Base-by-base conservation (phyloP, 257 asterid species). In the Ajuga chamaepitys region DNA sequence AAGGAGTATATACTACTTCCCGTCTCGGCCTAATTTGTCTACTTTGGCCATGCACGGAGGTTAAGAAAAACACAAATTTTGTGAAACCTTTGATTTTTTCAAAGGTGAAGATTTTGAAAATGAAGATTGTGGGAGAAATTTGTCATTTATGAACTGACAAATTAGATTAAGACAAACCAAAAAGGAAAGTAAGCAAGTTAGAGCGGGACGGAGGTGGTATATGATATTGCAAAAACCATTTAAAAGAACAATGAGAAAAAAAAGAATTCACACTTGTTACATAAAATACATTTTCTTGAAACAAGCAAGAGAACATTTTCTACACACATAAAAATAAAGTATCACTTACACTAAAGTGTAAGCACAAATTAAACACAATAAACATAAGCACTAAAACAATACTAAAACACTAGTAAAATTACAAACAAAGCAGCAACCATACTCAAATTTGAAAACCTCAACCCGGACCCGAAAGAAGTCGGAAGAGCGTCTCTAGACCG, bases 401-500 rank as follows among this genome's bases (percentile, higher is more conserved):
- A 37, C 65, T 64, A 71, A 48, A 71, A 45, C 9, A 58, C 74
- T 5, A 20, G 18, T 0, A 68, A 54, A 30, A 26, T 40, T 12
- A 55, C 18, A 75, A 75, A 14, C 1, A 41, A 7, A 1, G 58
- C 42, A 63, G 1, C 34, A 56, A 17, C 41, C 4, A 47, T 2
- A 25, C 18, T 38, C 32, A 50, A 67, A 11, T 32, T 50, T 26
- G 77, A 59, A 66, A 3, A 6, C 20, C 38, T 7, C 75, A 72
- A 30, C 17, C 60, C 1, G 52, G 74, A 34, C 47, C 42, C 2
- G 79, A 66, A 30, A 30, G 37, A 30, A 4, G 37, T 30, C 4
- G 37, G 37, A 30, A 30, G 37, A 4, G 37, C 37, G 32, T 65
- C 65, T 25, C 61, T 71, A 0, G 79, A 24, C 5, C 73, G 68